Conservation (phyloP, 192 early-diverging fungal species). For the Gamsiella multidivaricata region DNA sequence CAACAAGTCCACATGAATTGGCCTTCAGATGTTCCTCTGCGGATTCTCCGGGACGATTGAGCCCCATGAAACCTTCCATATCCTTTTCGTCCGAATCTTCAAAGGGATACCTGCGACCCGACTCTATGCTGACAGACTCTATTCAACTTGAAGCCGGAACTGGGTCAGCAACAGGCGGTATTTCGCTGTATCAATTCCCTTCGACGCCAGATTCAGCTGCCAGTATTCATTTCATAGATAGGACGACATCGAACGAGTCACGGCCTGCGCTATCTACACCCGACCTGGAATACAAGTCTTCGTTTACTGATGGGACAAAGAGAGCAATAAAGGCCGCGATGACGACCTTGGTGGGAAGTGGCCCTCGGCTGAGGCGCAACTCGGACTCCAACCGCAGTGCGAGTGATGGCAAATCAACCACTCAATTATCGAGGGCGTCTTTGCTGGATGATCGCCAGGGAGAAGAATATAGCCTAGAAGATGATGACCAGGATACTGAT, state of each 20-base stretch:
- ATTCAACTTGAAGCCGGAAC: slow-evolving; percentile 10
- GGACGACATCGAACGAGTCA: slow-evolving; percentile 25
- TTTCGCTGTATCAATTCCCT: slow-evolving; percentile 6
- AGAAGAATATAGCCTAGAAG: slow-evolving; percentile 3
- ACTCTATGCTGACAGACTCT: background rate
- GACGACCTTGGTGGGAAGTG: slow-evolving; percentile 6
- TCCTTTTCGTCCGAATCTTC: background rate
- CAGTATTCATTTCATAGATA: slow-evolving; percentile 17
- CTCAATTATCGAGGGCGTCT: slow-evolving; percentile 7
- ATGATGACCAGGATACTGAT: background rate
- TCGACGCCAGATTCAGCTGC: slow-evolving; percentile 24
- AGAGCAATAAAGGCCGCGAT: slow-evolving; percentile 19
- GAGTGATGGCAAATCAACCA: background rate
- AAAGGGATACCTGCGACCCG: slow-evolving; percentile 3
- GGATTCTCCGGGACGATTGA: slow-evolving; percentile 2
- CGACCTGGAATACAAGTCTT: slow-evolving; percentile 6
- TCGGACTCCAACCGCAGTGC: background rate
- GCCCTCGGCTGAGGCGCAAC: slow-evolving; percentile 1
- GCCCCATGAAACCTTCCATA: background rate
- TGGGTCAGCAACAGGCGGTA: background rate
- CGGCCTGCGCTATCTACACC: background rate
- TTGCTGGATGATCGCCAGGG: slow-evolving; percentile 16
- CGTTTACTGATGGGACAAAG: slow-evolving; percentile 32
- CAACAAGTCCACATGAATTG: slow-evolving; percentile 11
- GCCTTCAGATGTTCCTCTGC: slow-evolving; percentile 8